Percentiles rank a stretch among this genome's conserved stretches.
Conservation (phyloP, 805 yeast species). For the Candida endomychidarum region DNA sequence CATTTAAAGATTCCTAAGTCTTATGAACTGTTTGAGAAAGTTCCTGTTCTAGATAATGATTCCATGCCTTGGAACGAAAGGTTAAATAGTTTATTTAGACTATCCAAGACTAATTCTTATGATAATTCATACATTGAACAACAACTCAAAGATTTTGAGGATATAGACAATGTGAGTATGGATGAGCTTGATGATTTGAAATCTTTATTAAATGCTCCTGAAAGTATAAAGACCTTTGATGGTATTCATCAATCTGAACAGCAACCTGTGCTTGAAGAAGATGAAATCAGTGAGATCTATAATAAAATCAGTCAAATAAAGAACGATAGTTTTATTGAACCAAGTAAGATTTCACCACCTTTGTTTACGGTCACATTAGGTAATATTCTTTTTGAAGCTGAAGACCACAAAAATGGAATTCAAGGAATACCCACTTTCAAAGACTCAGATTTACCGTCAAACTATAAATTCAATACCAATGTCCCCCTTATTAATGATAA, state of each 20-base stretch:
- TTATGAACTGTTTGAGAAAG: constrained; percentile 10
- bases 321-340: constrained; percentile 8
- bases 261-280: constrained; percentile 6
- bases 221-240: not conserved
- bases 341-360: constrained; percentile 22
- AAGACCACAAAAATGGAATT: no score
- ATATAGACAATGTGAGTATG: not conserved
- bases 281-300: constrained; percentile 24
- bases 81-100: constrained; percentile 17
- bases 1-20: constrained; percentile 19
- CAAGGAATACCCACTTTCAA: constrained; percentile 18
- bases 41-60: constrained; percentile 33
- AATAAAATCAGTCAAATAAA: constrained; percentile 8
- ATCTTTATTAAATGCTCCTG: constrained; percentile 9
- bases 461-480: constrained; percentile 33
- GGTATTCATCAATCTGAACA: not conserved
- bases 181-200: constrained; percentile 11
- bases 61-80: constrained; percentile 34
- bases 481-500: constrained; percentile 33
- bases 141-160: constrained; percentile 5
- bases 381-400: constrained; percentile 32
- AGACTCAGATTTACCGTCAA: not conserved
- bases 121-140: not conserved
- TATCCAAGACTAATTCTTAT: not conserved
- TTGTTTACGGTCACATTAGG: constrained; percentile 41